Evolutionary conservation across 2,329 filamentous ascomycete genomes (phyloP).

Genomic region (Cladosporium sp.): DNA sequence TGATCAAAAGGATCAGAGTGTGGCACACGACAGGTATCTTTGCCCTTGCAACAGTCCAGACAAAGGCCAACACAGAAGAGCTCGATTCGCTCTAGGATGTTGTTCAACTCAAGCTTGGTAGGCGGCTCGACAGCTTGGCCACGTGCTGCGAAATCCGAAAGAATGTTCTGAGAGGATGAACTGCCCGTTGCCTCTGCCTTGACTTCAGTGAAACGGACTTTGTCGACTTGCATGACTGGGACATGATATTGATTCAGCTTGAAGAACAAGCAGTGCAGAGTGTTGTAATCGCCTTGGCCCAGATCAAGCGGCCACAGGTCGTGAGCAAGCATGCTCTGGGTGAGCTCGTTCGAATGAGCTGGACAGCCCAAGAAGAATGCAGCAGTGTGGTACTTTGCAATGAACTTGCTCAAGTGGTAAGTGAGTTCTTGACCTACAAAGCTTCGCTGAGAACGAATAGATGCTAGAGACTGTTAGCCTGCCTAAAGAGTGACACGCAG

Average conservation of each 20-base stretch:
- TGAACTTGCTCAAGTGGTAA: not conserved
- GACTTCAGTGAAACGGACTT: not conserved
- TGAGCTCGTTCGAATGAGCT: not conserved
- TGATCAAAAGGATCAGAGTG: not conserved
- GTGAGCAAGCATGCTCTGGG: not conserved
- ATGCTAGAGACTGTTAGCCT: slow-evolving; percentile 1
- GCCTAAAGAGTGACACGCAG: not conserved
- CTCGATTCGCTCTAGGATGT: not conserved
- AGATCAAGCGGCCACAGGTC: not conserved
- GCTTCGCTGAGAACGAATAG: not conserved
- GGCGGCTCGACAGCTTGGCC: not conserved
- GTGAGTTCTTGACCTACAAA: not conserved
- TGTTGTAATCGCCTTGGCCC: no score
- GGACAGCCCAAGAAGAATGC: not conserved
- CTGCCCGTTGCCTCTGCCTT: no score
- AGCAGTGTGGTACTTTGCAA: not conserved
- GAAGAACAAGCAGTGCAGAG: not conserved
- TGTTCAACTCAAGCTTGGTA: not conserved
- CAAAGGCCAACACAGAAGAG: slow-evolving; percentile 5
- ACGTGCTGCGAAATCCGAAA: not conserved
- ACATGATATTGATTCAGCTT: not conserved
- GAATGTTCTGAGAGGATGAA: not conserved
- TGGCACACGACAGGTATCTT: not conserved
- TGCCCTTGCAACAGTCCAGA: slow-evolving; percentile 12
- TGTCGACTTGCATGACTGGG: not conserved